Evolutionary conservation across 192 early-diverging fungal genomes (phyloP), one percentile per base, ranked within the genome.

Genomic region (Pilaira anomala): DNA sequence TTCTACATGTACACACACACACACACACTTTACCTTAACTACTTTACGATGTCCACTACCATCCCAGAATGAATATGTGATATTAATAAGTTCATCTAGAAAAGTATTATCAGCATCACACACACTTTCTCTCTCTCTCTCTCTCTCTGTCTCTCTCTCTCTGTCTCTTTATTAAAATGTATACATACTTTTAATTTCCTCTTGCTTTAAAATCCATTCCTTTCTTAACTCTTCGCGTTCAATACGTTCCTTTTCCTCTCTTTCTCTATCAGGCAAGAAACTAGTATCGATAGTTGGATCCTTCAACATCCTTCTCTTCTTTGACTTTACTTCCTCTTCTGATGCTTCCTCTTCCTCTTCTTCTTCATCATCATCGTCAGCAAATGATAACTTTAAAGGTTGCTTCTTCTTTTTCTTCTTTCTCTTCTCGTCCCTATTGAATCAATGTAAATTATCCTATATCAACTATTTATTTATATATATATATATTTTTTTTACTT

Each of bases 11-110:
- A 25, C 21, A 5, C 18, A 6, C 3, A 11, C 14, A 2, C 28
- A 4, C 2, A n/a, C 39, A 5, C 26, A 5, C 40, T 46, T 69
- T 75, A 83, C 85, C 63, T 83, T 78, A 8, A 91, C 91, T 57
- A 83, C 75, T 28, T 86, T 88, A 40, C 95, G 91, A 62, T 97
- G 95, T 1, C 95, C 95, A n/a, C 87, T 83, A 16, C 95, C 95
- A 68, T 98, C 94, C 95, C 95, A 98, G 66, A 93, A 98, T 51
- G 87, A 90, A 69, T 96, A 98, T 16, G 93, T 94, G 53, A 98
- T 88, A 14, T 71, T 67, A 33, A 98, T 92, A 7, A 76, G 75
- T 71, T 98, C 90, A 46, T 86, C 82, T 84, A 53, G 3, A 19
- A 22, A 18, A 21, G 41, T 12, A 40, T 9, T 26, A 25, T 30